Evolutionary conservation across 345 rosid species (phyloP).

Genomic region (Schrenkiella parvula): DNA sequence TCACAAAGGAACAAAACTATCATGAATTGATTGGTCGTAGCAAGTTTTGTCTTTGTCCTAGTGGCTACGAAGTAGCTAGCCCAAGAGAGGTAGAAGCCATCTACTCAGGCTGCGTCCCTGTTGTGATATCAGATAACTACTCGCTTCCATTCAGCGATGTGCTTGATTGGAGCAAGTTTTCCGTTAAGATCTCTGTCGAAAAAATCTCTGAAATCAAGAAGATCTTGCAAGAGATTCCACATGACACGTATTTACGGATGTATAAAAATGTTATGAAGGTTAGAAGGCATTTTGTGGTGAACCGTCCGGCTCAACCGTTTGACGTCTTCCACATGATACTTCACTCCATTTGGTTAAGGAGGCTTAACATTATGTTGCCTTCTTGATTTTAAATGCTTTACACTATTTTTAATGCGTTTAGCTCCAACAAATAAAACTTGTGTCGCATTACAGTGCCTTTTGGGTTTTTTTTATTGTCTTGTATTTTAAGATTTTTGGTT

Average conservation of each 20-base stretch:
- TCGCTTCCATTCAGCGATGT: constrained; percentile 48
- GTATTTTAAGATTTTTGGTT: not conserved
- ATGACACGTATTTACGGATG: constrained; percentile 37
- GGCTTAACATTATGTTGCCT: constrained; percentile 44
- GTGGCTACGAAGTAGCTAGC: constrained; percentile 67
- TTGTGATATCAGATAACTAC: constrained; percentile 44
- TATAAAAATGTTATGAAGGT: constrained; percentile 39
- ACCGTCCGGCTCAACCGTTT: constrained; percentile 48
- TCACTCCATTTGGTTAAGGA: constrained; percentile 60
- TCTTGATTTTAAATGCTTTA: not conserved
- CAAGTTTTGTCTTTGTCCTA: constrained; percentile 65
- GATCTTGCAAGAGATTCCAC: constrained; percentile 41
- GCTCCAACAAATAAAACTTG: not conserved
- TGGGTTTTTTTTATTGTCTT: not conserved
- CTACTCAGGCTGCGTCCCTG: constrained; percentile 44
- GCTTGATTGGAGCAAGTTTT: constrained; percentile 48
- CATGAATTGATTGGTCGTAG: constrained; percentile 39
- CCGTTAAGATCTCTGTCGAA: constrained; percentile 36
- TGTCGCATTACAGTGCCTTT: not conserved
- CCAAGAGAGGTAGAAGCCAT: constrained; percentile 48
- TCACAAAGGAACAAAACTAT: constrained; percentile 35
- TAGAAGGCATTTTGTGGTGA: constrained; percentile 46
- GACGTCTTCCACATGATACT: constrained; percentile 57
- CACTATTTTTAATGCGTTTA: not conserved
- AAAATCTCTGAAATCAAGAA: constrained; percentile 44